These are phyloP conservation scores for Cyphellophora europaea DNA, from an alignment of 2,329 filamentous ascomycete genomes.

Conservation along the genomic window DNA sequence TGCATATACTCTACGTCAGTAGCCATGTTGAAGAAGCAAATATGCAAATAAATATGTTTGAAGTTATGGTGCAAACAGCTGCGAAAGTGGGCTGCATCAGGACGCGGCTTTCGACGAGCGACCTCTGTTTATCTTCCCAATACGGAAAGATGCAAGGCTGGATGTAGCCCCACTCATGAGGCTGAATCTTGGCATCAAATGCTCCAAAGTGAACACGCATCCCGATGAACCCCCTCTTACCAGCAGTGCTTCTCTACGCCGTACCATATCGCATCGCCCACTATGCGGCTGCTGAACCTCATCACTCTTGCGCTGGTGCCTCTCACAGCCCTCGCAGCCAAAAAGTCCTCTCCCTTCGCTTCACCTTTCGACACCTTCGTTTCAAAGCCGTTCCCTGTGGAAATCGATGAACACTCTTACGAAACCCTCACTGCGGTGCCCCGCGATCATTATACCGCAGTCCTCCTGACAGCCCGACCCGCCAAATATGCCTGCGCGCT, in stretches of 20 bases:
- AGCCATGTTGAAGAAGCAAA: constrained; percentile 9
- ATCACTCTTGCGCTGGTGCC: constrained; percentile 56
- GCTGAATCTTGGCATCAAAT: constrained; percentile 1
- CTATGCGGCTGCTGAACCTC: constrained; percentile 60
- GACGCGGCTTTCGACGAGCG: no score
- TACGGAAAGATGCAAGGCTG: no score
- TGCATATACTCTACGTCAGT: constrained; percentile 10
- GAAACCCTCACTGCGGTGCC: constrained; percentile 64
- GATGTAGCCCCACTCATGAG: no score
- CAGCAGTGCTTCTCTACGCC: neutral
- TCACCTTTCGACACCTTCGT: constrained; percentile 60
- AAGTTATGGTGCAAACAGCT: no score
- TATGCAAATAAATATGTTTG: neutral
- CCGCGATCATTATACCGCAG: constrained; percentile 71
- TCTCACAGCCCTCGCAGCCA: constrained; percentile 46
- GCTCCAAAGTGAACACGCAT: neutral
- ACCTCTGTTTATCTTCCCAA: no score
- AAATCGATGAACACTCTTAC: constrained; percentile 70
- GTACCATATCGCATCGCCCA: constrained; percentile 20
- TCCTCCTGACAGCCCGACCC: constrained; percentile 82
- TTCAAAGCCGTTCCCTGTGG: constrained; percentile 61
- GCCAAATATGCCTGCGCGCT: constrained; percentile 73
- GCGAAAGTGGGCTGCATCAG: no score
- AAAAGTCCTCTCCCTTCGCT: constrained; percentile 43
- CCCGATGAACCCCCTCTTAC: constrained; percentile 7